phyloP scores from a whole-genome alignment of 352 stramenopile genomes.

The Thalassiosira mediterranea region DNA sequence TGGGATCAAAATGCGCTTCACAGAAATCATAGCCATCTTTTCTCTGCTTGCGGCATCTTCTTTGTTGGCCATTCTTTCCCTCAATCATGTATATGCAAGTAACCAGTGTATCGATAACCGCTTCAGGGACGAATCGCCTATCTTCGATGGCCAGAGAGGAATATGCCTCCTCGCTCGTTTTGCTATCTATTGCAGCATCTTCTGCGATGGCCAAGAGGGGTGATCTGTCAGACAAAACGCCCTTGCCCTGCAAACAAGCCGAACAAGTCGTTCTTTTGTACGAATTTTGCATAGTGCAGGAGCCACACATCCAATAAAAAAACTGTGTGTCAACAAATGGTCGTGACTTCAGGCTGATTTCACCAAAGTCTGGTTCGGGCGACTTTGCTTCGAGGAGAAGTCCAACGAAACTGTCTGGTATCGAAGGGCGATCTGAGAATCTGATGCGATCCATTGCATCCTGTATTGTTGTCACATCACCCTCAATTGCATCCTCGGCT shows the following conservation, averaged over 20 bases:
- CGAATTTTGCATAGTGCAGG: conserved; percentile 47
- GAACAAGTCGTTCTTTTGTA: conserved; percentile 32
- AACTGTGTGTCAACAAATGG: too few species aligned
- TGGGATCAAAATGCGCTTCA: conserved; percentile 36
- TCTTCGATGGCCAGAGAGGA: conserved; percentile 15
- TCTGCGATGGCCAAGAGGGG: conserved; percentile 38
- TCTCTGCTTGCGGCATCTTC: conserved; percentile 40
- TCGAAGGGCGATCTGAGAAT: conserved; percentile 21
- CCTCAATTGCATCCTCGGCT: conserved; percentile 16
- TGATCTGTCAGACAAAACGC: conserved; percentile 20
- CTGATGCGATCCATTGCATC: conserved; percentile 24
- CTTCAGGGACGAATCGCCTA: conserved; percentile 26
- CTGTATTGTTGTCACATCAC: conserved; percentile 23
- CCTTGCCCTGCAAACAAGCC: conserved; percentile 33
- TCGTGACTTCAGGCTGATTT: conserved; percentile 18
- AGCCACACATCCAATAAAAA: conserved; percentile 50
- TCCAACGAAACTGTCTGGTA: conserved; percentile 33
- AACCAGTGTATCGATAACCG: conserved; percentile 43
- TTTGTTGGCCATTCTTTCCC: conserved; percentile 11
- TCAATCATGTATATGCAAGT: conserved; percentile 38
- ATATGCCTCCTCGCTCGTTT: conserved; percentile 32
- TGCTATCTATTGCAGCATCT: conserved; percentile 27
- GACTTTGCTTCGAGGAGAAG: conserved; percentile 28
- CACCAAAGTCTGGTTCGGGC: conserved; percentile 2
- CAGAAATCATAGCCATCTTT: conserved; percentile 42